These are phyloP conservation scores for Pogostemon cablin DNA, from an alignment of 257 asterid genomes.

Conservation along the genomic window DNA sequence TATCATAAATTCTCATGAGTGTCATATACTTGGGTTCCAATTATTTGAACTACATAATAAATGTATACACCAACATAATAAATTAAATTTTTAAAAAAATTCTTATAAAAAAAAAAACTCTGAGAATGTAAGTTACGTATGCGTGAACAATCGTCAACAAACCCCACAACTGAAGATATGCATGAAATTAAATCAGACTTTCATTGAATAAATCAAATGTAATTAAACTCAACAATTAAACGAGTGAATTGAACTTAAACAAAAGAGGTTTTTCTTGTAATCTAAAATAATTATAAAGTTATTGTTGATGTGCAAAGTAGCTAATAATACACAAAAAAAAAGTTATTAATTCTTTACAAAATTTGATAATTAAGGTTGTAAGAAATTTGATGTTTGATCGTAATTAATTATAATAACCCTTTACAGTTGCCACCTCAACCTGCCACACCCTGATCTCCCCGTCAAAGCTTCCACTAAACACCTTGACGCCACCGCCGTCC, in stretches of 20 bases:
- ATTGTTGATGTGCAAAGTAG: neutral
- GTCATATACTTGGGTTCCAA: no score
- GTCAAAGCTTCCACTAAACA: conserved; percentile 85
- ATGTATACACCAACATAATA: no score
- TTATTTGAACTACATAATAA: no score
- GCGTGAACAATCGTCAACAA: no score
- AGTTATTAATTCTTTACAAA: neutral
- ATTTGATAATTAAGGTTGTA: neutral
- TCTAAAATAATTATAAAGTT: neutral
- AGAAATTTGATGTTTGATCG: no score
- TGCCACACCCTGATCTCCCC: conserved; percentile 85
- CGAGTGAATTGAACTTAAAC: no score
- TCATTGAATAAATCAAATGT: neutral
- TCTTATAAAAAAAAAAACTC: no score
- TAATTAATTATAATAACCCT: neutral
- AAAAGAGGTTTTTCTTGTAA: neutral
- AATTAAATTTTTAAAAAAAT: no score
- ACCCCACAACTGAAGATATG: neutral
- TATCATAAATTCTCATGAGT: no score
- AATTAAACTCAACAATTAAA: neutral
- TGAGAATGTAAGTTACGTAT: no score
- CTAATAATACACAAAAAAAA: neutral
- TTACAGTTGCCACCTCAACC: conserved; percentile 39
- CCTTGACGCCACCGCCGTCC: conserved; percentile 45
- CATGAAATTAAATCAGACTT: no score